Conservation (phyloP, 2,329 filamentous ascomycete species). For the Aspergillus floridensis region DNA sequence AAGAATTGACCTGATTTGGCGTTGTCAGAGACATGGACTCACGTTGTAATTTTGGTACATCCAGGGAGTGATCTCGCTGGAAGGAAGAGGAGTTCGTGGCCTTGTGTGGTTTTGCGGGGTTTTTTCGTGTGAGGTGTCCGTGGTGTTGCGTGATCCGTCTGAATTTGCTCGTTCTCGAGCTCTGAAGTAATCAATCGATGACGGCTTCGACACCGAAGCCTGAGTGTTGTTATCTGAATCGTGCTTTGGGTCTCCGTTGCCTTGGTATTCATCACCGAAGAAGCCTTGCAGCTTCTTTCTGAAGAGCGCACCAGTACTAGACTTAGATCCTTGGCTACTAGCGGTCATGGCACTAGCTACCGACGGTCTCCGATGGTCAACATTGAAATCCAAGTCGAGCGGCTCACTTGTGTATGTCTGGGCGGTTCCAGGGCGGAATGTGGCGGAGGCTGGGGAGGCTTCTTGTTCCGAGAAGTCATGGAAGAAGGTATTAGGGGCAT, state of each 20-base stretch:
- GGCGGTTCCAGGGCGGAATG: conserved; percentile 59
- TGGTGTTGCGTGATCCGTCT: conserved; percentile 63
- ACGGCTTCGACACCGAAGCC: conserved; percentile 22
- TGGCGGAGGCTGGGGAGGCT: conserved; percentile 64
- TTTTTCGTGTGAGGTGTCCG: conserved; percentile 42
- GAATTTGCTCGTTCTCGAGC: conserved; percentile 80
- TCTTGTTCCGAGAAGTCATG: conserved; percentile 41
- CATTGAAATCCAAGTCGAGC: conserved; percentile 59
- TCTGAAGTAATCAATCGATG: conserved; percentile 51
- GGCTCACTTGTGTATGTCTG: conserved; percentile 58
- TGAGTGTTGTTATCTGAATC: conserved; percentile 69
- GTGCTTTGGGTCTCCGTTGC: conserved; percentile 56
- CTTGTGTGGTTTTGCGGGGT: conserved; percentile 72
- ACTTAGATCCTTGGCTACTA: conserved; percentile 79
- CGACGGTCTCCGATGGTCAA: conserved; percentile 79
- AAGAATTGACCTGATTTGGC: neutral
- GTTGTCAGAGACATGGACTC: conserved; percentile 33
- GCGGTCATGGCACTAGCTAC: conserved; percentile 82
- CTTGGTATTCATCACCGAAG: conserved; percentile 85
- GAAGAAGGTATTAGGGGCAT: conserved; percentile 36
- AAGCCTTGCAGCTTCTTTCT: conserved; percentile 84
- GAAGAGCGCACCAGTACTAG: conserved; percentile 66
- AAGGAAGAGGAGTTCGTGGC: conserved; percentile 79
- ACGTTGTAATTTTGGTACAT: conserved; percentile 84
- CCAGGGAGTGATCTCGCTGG: conserved; percentile 96